Conservation (phyloP, 177 flowering plant species). For the Vitis hybrid region DNA sequence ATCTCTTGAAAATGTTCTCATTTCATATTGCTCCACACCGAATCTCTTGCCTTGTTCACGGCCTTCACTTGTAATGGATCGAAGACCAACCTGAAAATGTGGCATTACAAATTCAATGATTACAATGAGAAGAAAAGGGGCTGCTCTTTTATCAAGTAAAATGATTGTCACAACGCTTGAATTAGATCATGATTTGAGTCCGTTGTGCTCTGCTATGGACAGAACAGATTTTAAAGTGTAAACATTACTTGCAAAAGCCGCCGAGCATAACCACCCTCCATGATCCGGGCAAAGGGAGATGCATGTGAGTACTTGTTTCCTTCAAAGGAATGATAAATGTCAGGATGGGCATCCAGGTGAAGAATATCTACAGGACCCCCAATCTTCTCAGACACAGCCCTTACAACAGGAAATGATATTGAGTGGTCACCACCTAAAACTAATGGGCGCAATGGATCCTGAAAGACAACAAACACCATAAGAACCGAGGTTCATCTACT, state of each 20-base stretch:
- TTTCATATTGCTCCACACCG: conserved; percentile 95
- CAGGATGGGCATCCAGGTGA: conserved; percentile 99
- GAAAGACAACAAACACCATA: conserved; percentile 12
- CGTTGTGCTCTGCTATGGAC: not conserved
- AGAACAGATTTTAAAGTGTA: not conserved
- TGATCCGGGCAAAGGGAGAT: conserved; percentile 95
- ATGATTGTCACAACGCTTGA: no score
- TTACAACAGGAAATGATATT: conserved; percentile 86
- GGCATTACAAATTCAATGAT: conserved; percentile 11
- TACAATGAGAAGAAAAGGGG: not conserved
- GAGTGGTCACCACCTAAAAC: conserved; percentile 99
- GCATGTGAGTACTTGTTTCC: conserved; percentile 98
- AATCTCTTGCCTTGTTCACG: conserved; percentile 91
- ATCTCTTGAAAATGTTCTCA: conserved; percentile 91
- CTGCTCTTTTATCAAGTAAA: no score
- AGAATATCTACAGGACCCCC: conserved; percentile 98
- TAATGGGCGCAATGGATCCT: conserved; percentile 87
- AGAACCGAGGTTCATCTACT: not conserved
- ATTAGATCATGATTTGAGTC: not conserved
- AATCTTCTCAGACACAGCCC: conserved; percentile 95
- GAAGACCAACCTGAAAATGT: conserved; percentile 77
- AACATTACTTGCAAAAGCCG: conserved; percentile 78
- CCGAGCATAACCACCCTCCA: conserved; percentile 98
- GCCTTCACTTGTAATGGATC: conserved; percentile 89
- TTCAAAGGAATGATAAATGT: conserved; percentile 86